phyloP scores from a whole-genome alignment of 192 early-diverging fungal genomes.

The Rhizophagus sp. region DNA sequence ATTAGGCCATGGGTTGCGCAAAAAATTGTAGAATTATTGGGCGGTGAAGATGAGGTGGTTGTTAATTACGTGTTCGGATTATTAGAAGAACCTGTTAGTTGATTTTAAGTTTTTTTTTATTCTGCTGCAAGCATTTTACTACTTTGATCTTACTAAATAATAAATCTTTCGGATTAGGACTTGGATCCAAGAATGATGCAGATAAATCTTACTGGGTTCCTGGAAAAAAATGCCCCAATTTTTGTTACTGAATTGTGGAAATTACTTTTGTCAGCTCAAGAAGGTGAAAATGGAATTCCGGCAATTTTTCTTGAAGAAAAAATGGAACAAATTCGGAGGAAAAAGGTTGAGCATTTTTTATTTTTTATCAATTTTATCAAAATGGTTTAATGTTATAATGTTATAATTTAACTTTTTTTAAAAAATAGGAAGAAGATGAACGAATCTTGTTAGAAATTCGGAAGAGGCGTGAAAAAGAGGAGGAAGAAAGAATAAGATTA shows the following conservation, averaged over 20 bases:
- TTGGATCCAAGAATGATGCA: slow-evolving; percentile 91
- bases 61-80: slow-evolving; percentile 83
- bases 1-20: slow-evolving; percentile 88
- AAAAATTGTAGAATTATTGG: slow-evolving; percentile 72
- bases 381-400: background rate
- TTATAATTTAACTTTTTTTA: background rate
- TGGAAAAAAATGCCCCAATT: slow-evolving; percentile 74
- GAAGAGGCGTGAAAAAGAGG: slow-evolving; percentile 39
- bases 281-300: slow-evolving; percentile 80
- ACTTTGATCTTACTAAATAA: background rate
- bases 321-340: slow-evolving; percentile 72
- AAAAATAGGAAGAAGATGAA: slow-evolving; percentile 40
- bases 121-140: background rate
- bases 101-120: slow-evolving; percentile 1
- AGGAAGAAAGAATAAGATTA: slow-evolving; percentile 39
- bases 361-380: background rate
- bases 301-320: slow-evolving; percentile 81
- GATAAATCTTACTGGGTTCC: slow-evolving; percentile 92
- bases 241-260: slow-evolving; percentile 92
- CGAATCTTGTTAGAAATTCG: slow-evolving; percentile 34
- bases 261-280: slow-evolving; percentile 88
- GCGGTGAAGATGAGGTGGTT: slow-evolving; percentile 93
- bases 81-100: slow-evolving; percentile 71
- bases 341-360: slow-evolving; percentile 40
- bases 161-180: slow-evolving; percentile 40